Evolutionary conservation across 2,329 filamentous ascomycete species (phyloP), one percentile per base, ranked within the genome.

Genomic region (Penicillium carneum): DNA sequence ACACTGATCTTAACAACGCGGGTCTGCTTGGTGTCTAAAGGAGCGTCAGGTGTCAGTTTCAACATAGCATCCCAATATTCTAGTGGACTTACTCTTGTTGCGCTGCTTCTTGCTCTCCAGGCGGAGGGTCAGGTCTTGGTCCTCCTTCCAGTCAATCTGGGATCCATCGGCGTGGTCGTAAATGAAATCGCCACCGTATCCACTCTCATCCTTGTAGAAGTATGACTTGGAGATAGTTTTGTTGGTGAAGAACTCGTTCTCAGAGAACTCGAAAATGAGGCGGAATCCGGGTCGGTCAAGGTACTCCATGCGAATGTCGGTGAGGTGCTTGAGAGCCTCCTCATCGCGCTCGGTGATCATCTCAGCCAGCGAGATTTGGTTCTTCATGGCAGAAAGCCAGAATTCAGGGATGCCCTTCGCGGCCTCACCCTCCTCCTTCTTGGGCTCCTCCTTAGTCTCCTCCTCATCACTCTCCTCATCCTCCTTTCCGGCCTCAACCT

Each of bases 351-450:
- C 95, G 73, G 95, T 99, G 78, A 99, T 97, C 88, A 97, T 97
- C 82, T 99, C 96, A 59, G 94, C 92, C 59, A 99, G 88, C 33
- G 93, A 96, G 74, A 95, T 88, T 79, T 97, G 94, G 85, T 99
- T 99, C 87, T 99, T 99, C 94, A 99, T 98, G 71, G 96, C 94
- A 64, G 94, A 97, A 52, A 99, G 86, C 95, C 95, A 99, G 86
- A 99, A 99, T 82, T 99, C 95, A 66, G 95, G 95, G 66, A 99
- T 97, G 80, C 95, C 95, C 73, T 88, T 84, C 67, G 90, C 81
- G 52, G 77, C 78, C 57, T 81, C 77, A 33, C 73, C 74, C 61
- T 81, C 78, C 36, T 82, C 77, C 65, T 85, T 82, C 59, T 82
- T 79, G 47, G 68, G 62, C 51, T 84, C 76, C 69, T 86, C 83